Conservation (phyloP, 257 asterid genomes). For the Scutellaria baicalensis region DNA sequence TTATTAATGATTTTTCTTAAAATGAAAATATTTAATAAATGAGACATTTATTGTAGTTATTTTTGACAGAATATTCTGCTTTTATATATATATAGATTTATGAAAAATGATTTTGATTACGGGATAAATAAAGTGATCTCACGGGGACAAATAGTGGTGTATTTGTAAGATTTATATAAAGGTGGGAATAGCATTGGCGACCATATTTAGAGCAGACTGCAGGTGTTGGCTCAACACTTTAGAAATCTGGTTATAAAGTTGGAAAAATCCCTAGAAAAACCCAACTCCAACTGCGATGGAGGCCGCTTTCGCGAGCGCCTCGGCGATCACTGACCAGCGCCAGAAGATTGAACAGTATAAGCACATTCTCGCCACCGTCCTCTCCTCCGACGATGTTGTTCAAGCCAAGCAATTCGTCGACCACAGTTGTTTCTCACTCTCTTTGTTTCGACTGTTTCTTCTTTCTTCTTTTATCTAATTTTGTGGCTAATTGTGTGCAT, state of each 20-base stretch:
- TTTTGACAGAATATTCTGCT: no score
- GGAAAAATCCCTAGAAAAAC: neutral
- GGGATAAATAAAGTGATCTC: no score
- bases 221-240: neutral
- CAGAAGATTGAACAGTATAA: conserved; percentile 94
- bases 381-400: conserved; percentile 61
- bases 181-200: no score
- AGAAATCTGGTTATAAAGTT: neutral
- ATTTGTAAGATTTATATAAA: no score
- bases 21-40: no score
- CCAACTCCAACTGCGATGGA: conserved; percentile 41
- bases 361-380: conserved; percentile 74
- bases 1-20: no score
- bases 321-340: conserved; percentile 89
- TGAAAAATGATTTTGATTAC: no score
- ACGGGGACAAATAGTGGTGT: no score
- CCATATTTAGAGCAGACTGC: neutral
- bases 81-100: no score
- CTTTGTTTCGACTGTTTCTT: neutral
- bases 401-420: conserved; percentile 77
- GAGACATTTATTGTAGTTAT: no score
- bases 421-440: conserved; percentile 47
- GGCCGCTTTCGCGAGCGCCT: conserved; percentile 82
- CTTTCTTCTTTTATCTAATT: neutral
- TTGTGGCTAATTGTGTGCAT: neutral